These are phyloP conservation scores for Cladophialophora psammophila DNA, from an alignment of 2,329 filamentous ascomycete genomes.

Conservation along the genomic window DNA sequence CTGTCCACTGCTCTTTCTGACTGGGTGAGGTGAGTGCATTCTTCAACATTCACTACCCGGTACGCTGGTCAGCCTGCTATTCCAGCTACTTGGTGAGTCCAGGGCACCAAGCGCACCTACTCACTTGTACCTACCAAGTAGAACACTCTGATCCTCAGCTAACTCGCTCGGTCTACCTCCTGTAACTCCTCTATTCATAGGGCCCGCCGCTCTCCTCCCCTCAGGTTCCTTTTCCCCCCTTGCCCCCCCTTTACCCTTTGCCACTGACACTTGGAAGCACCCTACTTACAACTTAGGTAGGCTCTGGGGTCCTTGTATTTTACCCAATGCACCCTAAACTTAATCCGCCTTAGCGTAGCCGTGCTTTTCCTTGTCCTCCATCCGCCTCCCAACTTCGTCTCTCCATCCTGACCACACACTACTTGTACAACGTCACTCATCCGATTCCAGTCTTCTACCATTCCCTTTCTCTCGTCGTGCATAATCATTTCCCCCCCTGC, in stretches of 20 bases:
- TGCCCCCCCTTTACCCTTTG: not conserved
- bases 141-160: not conserved
- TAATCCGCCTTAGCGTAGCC: conserved; percentile 17
- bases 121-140: too few species aligned
- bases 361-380: conserved; percentile 9
- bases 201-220: not conserved
- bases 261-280: not conserved
- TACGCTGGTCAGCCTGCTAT: not conserved
- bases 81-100: not conserved
- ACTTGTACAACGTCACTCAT: conserved; percentile 13
- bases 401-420: not conserved
- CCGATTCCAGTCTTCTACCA: conserved; percentile 1
- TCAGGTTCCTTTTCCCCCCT: not conserved
- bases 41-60: not conserved
- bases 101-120: not conserved
- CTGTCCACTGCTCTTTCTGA: not conserved
- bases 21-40: not conserved
- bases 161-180: not conserved
- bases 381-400: conserved; percentile 5
- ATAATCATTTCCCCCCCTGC: conserved; percentile 16
- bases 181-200: not conserved
- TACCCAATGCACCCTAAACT: conserved; percentile 16
- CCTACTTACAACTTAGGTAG: not conserved
- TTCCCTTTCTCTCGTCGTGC: conserved; percentile 5
- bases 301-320: conserved; percentile 4